Evolutionary conservation across 495 filamentous ascomycete genomes (phyloP).

Genomic region (Apiosordaria backusii): DNA sequence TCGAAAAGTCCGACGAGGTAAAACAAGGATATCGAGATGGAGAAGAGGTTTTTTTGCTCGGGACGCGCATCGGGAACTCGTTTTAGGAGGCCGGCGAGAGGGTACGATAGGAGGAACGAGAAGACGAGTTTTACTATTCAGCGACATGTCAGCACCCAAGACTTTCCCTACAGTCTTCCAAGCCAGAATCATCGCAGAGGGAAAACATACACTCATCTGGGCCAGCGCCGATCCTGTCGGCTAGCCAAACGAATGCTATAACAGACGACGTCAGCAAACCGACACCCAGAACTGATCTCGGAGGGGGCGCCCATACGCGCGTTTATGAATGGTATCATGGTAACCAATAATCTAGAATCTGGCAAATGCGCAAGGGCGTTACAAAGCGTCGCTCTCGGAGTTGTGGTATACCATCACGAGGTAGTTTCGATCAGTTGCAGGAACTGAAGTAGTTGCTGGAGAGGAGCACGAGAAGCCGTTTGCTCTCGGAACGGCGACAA

Average conservation of each 20-base stretch:
- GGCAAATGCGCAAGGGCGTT: neutral
- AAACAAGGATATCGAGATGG: constrained; percentile 77
- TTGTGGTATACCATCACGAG: constrained; percentile 8
- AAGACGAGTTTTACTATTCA: constrained; percentile 82
- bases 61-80: constrained; percentile 83
- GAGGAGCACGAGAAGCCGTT: neutral
- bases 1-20: constrained; percentile 94
- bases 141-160: constrained; percentile 19
- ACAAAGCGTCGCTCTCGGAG: neutral
- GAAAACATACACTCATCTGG: constrained; percentile 71
- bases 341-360: constrained; percentile 9
- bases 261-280: constrained; percentile 25
- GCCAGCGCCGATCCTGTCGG: constrained; percentile 66
- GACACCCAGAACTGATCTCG: neutral
- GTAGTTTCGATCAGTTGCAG: neutral
- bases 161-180: neutral
- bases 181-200: neutral
- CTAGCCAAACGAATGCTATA: constrained; percentile 70
- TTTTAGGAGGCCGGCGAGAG: constrained; percentile 83
- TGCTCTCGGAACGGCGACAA: neutral
- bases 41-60: constrained; percentile 86
- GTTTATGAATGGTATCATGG: constrained; percentile 87
- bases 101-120: constrained; percentile 90
- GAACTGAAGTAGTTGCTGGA: neutral
- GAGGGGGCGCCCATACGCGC: constrained; percentile 52